Evolutionary conservation across 306 rosid species (phyloP).

Genomic region (Begonia loranthoides): DNA sequence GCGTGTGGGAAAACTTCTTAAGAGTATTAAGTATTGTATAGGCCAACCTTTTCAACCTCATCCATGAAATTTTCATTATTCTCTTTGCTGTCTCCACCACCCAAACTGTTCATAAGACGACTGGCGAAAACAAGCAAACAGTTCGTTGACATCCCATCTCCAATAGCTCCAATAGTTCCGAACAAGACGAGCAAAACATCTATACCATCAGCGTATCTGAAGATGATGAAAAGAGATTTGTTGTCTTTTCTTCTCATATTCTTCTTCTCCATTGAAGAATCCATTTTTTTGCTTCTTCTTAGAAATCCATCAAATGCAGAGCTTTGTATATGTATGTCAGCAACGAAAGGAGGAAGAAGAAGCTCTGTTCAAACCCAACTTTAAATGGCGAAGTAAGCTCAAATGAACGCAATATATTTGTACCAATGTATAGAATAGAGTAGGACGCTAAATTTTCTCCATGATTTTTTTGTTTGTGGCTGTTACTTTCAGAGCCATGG

Average conservation of each 20-base stretch:
- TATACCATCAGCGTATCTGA: conserved; percentile 68
- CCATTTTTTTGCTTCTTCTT: conserved; percentile 1
- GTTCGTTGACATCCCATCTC: conserved; percentile 91
- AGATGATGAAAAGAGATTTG: conserved; percentile 16
- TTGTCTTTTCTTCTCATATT: not conserved
- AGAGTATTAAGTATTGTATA: not conserved
- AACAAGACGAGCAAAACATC: conserved; percentile 62
- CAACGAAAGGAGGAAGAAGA: no score
- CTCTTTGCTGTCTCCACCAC: conserved; percentile 28
- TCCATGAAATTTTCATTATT: conserved; percentile 42
- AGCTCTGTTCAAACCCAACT: no score
- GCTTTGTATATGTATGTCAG: no score
- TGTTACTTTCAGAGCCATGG: no score
- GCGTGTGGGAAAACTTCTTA: not conserved
- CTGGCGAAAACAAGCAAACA: conserved; percentile 65
- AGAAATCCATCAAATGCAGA: not conserved
- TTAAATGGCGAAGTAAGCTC: no score
- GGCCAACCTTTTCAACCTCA: conserved; percentile 58
- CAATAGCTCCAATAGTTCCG: conserved; percentile 81
- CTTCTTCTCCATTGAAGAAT: conserved; percentile 13
- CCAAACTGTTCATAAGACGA: conserved; percentile 85
- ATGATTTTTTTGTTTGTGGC: no score
- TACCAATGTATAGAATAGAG: no score
- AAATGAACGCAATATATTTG: no score
- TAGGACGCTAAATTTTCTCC: no score